Percentiles rank a stretch among this genome's conserved stretches.
Conservation (phyloP, 148 eudicot genomes). For the Simmondsia chinensis region DNA sequence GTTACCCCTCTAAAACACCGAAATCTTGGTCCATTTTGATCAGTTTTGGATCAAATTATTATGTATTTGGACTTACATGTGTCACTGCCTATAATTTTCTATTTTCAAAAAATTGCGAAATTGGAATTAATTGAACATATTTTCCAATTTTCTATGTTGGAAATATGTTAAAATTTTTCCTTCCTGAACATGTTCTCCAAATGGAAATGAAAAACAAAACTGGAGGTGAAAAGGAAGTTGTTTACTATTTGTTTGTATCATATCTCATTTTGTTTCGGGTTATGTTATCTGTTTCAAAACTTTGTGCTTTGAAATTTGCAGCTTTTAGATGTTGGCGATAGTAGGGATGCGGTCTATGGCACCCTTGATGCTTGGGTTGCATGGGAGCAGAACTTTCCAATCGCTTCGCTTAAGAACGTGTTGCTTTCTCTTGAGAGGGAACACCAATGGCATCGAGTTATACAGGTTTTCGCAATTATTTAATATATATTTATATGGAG, state of each 20-base stretch:
- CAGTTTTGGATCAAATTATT: too few relatives aligned
- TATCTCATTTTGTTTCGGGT: background rate
- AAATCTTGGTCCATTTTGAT: too few relatives aligned
- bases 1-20: too few relatives aligned
- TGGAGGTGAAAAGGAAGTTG: too few relatives aligned
- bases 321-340: conserved; percentile 50
- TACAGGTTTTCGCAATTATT: conserved; percentile 32
- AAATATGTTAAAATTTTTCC: too few relatives aligned
- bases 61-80: too few relatives aligned
- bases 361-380: conserved; percentile 90
- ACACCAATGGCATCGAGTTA: conserved; percentile 80
- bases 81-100: too few relatives aligned
- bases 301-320: conserved; percentile 6
- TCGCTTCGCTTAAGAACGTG: conserved; percentile 58
- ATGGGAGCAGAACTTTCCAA: conserved; percentile 84
- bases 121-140: too few relatives aligned
- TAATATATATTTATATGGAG: background rate
- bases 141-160: too few relatives aligned
- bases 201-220: too few relatives aligned
- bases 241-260: background rate
- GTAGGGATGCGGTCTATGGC: conserved; percentile 65
- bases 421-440: conserved; percentile 63
- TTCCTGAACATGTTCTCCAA: too few relatives aligned
- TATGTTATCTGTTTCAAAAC: background rate
- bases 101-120: too few relatives aligned